phyloP scores from a whole-genome alignment of 345 rosid species.

The Lepidium didymum region DNA sequence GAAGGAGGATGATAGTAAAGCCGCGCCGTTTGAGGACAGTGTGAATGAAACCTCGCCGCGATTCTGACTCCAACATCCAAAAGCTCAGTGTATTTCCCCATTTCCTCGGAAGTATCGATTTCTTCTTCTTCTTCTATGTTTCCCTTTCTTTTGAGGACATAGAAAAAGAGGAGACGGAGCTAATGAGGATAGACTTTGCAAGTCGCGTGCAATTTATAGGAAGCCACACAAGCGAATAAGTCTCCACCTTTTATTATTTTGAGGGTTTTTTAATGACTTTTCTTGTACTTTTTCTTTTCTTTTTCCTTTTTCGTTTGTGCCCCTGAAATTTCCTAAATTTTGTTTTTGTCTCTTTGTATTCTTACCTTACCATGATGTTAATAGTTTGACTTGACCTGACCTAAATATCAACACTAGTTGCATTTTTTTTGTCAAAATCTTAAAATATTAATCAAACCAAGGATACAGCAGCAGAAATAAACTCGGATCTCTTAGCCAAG shows the following conservation, averaged over 20 bases:
- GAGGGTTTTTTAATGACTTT: constrained; percentile 8
- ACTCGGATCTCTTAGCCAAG: too few species aligned
- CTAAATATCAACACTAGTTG: too few species aligned
- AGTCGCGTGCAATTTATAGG: constrained; percentile 16
- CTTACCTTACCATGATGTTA: not conserved
- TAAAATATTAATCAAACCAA: too few species aligned
- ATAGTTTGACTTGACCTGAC: too few species aligned
- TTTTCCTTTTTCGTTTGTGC: not conserved
- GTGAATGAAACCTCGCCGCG: constrained; percentile 71
- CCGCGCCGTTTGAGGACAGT: constrained; percentile 84
- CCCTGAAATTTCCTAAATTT: not conserved
- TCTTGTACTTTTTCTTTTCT: not conserved
- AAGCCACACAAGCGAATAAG: too few species aligned
- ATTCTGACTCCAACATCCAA: constrained; percentile 69
- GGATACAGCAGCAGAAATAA: too few species aligned
- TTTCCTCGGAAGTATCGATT: not conserved
- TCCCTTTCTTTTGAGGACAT: not conserved
- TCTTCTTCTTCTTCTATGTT: not conserved
- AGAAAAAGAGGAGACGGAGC: not conserved
- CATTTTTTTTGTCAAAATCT: too few species aligned
- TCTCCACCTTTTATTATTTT: not conserved
- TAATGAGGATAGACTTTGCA: not conserved
- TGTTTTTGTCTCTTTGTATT: not conserved
- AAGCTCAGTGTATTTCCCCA: constrained; percentile 71
- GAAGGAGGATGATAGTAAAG: constrained; percentile 71